Conservation (phyloP, 768 basidiomycete species). For the Suillus ampliporus region DNA sequence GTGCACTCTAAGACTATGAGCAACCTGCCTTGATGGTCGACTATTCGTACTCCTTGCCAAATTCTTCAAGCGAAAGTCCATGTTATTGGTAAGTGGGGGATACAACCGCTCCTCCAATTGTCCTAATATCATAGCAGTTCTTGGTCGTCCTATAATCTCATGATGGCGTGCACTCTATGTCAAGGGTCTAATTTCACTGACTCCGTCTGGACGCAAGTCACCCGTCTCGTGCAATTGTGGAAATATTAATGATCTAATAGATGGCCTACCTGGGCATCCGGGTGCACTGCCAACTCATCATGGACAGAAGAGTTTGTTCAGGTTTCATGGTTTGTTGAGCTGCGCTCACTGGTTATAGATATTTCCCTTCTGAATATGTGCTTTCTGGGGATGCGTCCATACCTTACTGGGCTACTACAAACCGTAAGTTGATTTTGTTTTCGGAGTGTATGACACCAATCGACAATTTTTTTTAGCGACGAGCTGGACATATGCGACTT, state of each 20-base stretch:
- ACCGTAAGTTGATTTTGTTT: conserved; percentile 47
- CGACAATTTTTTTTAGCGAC: conserved; percentile 35
- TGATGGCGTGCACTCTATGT: conserved; percentile 57
- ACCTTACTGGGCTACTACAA: conserved; percentile 52
- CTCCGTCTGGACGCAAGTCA: conserved; percentile 37
- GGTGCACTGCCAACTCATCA: background rate
- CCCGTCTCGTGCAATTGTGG: background rate
- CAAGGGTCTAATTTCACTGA: conserved; percentile 40
- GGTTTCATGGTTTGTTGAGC: background rate
- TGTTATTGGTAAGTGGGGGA: conserved; percentile 33
- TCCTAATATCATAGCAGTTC: conserved; percentile 41
- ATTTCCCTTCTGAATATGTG: conserved; percentile 47
- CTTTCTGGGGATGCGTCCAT: conserved; percentile 41
- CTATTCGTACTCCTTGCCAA: conserved; percentile 28
- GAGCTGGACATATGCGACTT: conserved; percentile 37
- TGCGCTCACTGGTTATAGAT: conserved; percentile 16
- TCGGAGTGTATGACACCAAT: background rate
- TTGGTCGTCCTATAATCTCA: conserved; percentile 61
- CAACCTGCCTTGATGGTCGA: conserved; percentile 28
- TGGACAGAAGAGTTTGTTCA: conserved; percentile 1
- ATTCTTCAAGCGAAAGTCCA: conserved; percentile 25
- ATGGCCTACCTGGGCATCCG: conserved; percentile 23
- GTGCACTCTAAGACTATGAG: conserved; percentile 22
- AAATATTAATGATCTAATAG: conserved; percentile 13
- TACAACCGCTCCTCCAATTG: background rate